phyloP scores from a whole-genome alignment of 2,329 filamentous ascomycete genomes.

The Gremmenia infestans region DNA sequence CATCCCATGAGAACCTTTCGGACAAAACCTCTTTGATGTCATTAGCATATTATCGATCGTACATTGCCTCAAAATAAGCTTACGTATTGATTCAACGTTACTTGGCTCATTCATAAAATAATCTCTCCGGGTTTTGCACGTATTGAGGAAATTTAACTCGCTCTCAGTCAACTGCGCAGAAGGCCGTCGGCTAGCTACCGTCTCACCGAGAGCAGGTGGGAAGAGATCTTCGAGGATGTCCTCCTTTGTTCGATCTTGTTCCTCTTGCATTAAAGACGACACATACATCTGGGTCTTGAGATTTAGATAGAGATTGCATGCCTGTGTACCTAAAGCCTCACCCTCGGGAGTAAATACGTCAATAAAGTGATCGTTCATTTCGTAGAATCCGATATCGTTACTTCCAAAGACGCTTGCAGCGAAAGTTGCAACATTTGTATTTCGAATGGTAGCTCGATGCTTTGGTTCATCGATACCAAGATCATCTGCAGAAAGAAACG shows the following conservation, averaged over 20 bases:
- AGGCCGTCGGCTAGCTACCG: constrained; percentile 48
- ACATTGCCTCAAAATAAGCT: constrained; percentile 26
- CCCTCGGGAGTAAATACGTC: constrained; percentile 59
- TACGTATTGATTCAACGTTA: constrained; percentile 35
- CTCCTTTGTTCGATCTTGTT: constrained; percentile 43
- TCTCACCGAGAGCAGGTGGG: constrained; percentile 49
- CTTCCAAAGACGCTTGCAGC: constrained; percentile 59
- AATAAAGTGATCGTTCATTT: constrained; percentile 58
- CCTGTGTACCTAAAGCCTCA: constrained; percentile 51
- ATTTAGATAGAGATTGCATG: constrained; percentile 56
- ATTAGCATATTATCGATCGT: constrained; percentile 7
- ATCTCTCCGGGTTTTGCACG: constrained; percentile 48
- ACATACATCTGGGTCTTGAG: constrained; percentile 65
- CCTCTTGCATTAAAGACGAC: constrained; percentile 51
- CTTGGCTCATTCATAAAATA: constrained; percentile 52
- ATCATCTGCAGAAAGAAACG: constrained; percentile 49
- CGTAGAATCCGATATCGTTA: constrained; percentile 58
- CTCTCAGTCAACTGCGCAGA: constrained; percentile 50
- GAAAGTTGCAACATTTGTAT: constrained; percentile 61
- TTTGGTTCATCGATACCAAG: constrained; percentile 45
- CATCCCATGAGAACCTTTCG: constrained; percentile 58
- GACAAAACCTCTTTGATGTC: constrained; percentile 38
- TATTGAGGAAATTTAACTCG: constrained; percentile 55
- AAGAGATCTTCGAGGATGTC: constrained; percentile 56
- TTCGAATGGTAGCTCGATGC: constrained; percentile 56